A percentile compares a stretch with the other conserved stretches of the same genome.
These are phyloP conservation scores for Pseudonitzschia pungens DNA, from an alignment of 108 stramenopile genomes.

Conservation along the genomic window DNA sequence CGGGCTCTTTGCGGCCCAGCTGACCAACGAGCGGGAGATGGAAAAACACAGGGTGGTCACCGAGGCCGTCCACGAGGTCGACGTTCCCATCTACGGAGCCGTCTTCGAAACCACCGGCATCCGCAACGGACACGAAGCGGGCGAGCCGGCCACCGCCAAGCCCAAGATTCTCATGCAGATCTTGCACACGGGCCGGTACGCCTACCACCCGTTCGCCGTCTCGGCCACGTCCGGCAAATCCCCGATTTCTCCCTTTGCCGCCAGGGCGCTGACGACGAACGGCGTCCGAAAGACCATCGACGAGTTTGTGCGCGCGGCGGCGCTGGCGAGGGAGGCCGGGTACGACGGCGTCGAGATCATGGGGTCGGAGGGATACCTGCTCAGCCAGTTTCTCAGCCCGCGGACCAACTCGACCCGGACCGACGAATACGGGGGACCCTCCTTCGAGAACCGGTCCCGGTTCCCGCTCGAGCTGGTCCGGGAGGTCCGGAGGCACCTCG, in stretches of 20 bases:
- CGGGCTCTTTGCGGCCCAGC: conserved; percentile 89
- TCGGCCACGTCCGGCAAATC: conserved; percentile 84
- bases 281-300: conserved; percentile 82
- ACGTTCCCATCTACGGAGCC: conserved; percentile 55
- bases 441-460: conserved; percentile 88
- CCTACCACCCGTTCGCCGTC: conserved; percentile 92
- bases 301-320: conserved; percentile 89
- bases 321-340: conserved; percentile 87
- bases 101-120: not conserved
- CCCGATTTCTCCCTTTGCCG: conserved; percentile 87
- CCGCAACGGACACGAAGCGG: no score
- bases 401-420: conserved; percentile 82
- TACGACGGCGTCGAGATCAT: conserved; percentile 99
- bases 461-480: conserved; percentile 90
- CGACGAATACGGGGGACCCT: conserved; percentile 91
- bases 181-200: conserved; percentile 94
- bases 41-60: conserved; percentile 88
- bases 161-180: conserved; percentile 88
- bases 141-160: conserved; percentile 19
- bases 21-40: conserved; percentile 79
- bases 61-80: conserved; percentile 81
- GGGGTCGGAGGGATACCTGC: conserved; percentile 96
- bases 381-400: conserved; percentile 93
- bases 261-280: conserved; percentile 63
- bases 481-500: conserved; percentile 79